phyloP scores from a whole-genome alignment of 768 basidiomycete genomes.

The Trichaptum fuscoviolaceum region DNA sequence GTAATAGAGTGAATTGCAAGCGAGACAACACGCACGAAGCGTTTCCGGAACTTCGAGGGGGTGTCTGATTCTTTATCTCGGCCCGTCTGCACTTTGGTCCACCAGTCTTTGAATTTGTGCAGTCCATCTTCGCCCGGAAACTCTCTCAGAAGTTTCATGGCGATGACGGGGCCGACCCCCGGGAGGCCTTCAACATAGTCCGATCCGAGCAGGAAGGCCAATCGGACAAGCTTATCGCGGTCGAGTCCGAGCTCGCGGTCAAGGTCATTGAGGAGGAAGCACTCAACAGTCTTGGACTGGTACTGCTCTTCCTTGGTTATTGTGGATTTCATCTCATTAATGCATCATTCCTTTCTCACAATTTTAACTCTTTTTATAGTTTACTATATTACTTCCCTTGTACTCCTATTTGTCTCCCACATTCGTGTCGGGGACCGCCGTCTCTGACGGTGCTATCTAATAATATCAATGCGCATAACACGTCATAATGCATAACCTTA shows the following conservation, averaged over 20 bases:
- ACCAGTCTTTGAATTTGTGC: slow-evolving; percentile 89
- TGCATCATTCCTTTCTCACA: too few species aligned
- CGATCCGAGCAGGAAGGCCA: slow-evolving; percentile 93
- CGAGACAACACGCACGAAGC: slow-evolving; percentile 59
- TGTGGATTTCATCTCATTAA: too few species aligned
- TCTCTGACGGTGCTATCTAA: too few species aligned
- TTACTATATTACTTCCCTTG: too few species aligned
- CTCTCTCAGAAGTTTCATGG: slow-evolving; percentile 92
- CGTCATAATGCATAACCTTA: too few species aligned
- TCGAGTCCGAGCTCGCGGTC: slow-evolving; percentile 83
- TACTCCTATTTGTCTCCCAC: too few species aligned
- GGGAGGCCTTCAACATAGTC: slow-evolving; percentile 93
- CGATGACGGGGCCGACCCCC: slow-evolving; percentile 92
- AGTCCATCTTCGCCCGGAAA: slow-evolving; percentile 85
- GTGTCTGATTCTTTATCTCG: slow-evolving; percentile 74
- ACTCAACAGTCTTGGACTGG: slow-evolving; percentile 97
- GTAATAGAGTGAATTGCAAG: neutral
- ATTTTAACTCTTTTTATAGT: too few species aligned
- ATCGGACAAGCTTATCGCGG: slow-evolving; percentile 76
- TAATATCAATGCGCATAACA: too few species aligned
- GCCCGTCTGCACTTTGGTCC: slow-evolving; percentile 87
- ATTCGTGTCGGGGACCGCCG: too few species aligned
- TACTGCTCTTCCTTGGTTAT: too few species aligned
- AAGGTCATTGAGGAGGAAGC: slow-evolving; percentile 82
- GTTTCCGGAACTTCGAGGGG: slow-evolving; percentile 70